Evolutionary conservation across 495 filamentous ascomycete genomes (phyloP).

Genomic region (Tuber brumale): DNA sequence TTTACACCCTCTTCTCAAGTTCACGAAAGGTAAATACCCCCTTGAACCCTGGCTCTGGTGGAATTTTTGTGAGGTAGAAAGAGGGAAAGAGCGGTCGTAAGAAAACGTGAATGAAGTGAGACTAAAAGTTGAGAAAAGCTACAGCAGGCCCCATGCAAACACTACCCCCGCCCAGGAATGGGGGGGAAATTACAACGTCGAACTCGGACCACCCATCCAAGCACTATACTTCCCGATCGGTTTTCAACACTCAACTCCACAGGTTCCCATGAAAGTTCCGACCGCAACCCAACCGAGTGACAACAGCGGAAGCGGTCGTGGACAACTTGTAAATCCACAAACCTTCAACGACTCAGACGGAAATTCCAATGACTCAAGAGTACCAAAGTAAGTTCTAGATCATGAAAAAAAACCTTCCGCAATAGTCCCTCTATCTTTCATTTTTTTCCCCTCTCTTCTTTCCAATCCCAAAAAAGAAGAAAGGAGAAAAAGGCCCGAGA

Average conservation of each 20-base stretch:
- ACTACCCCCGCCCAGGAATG: not conserved
- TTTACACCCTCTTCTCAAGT: not conserved
- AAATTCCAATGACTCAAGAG: not conserved
- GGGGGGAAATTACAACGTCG: not conserved
- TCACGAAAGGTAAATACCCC: not conserved
- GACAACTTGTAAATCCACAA: not conserved
- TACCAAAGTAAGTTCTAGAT: not conserved
- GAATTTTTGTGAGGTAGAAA: not conserved
- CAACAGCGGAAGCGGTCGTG: not conserved
- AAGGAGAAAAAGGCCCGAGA: not conserved
- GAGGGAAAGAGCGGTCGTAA: not conserved
- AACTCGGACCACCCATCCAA: not conserved
- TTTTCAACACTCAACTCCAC: not conserved
- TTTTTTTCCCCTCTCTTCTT: not conserved
- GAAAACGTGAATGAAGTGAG: not conserved
- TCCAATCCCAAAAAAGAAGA: not conserved
- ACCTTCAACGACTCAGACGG: not conserved
- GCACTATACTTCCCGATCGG: not conserved
- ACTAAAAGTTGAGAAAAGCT: constrained; percentile 1
- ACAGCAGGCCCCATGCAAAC: not conserved
- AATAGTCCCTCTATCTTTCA: not conserved
- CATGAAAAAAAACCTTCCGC: not conserved
- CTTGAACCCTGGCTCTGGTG: not conserved
- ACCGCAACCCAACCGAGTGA: not conserved
- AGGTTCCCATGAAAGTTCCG: not conserved